Conservation (phyloP, 345 rosid species). For the Xanthoceras sorbifolium region DNA sequence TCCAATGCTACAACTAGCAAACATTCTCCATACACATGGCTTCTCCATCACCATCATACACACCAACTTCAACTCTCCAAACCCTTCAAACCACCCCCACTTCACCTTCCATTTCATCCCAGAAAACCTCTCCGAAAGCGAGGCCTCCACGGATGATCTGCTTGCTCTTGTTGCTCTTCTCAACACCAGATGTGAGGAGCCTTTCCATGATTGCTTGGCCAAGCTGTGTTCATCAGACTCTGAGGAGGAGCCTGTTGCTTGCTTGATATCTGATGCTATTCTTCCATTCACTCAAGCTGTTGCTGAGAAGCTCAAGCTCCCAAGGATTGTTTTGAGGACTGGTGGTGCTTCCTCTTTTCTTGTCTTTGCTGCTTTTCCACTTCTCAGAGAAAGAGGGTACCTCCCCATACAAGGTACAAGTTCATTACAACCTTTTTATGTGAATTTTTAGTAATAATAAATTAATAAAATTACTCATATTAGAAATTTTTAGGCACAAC, state of each 20-base stretch:
- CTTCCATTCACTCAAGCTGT: constrained; percentile 34
- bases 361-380: constrained; percentile 34
- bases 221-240: constrained; percentile 19
- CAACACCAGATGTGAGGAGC: constrained; percentile 17
- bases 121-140: constrained; percentile 21
- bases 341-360: constrained; percentile 34
- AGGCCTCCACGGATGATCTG: constrained; percentile 12
- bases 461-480: too few relatives aligned
- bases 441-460: too few relatives aligned
- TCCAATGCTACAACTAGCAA: constrained; percentile 43
- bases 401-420: constrained; percentile 33
- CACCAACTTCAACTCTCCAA: constrained; percentile 37
- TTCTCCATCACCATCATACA: constrained; percentile 37
- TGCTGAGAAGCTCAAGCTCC: constrained; percentile 29
- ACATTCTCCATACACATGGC: constrained; percentile 33
- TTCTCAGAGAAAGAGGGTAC: constrained; percentile 38
- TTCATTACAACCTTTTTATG: too few relatives aligned
- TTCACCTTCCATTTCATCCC: constrained; percentile 32
- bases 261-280: constrained; percentile 32
- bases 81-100: constrained; percentile 32
- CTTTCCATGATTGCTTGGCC: constrained; percentile 29
- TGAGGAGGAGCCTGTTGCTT: constrained; percentile 22
- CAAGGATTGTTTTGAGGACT: constrained; percentile 35
- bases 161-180: constrained; percentile 15
- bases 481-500: too few relatives aligned